Evolutionary conservation across 2,329 filamentous ascomycete species (phyloP).

Genomic region (Didymella segeticola): DNA sequence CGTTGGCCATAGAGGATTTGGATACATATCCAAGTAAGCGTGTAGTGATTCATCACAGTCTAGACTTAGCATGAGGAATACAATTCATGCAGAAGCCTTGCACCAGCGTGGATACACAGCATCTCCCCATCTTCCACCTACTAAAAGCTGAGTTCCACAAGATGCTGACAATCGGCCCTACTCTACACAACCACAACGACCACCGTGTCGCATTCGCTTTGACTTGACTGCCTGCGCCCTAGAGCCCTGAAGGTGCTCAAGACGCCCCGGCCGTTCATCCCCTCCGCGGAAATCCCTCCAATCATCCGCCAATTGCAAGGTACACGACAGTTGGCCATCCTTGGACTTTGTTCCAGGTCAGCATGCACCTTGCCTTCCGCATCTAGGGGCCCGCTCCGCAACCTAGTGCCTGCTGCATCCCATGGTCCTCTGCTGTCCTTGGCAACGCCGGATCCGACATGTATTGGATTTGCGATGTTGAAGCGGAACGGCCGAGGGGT

Average conservation of each 20-base stretch:
- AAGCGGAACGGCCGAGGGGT: neutral
- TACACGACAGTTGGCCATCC: neutral
- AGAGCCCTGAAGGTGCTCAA: neutral
- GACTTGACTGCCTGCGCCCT: neutral
- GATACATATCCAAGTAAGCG: neutral
- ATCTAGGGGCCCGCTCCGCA: neutral
- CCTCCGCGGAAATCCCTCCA: conserved; percentile 2
- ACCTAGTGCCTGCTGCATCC: neutral
- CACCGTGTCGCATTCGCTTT: neutral
- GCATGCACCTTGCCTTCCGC: neutral
- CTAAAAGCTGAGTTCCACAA: conserved; percentile 2
- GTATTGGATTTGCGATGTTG: neutral
- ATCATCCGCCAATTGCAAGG: neutral
- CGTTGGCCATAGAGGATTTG: neutral
- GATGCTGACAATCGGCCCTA: conserved; percentile 6
- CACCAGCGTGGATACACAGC: conserved; percentile 6
- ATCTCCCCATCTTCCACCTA: neutral
- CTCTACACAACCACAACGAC: neutral
- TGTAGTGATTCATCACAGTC: conserved; percentile 14
- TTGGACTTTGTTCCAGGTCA: neutral
- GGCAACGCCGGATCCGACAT: conserved; percentile 1
- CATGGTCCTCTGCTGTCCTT: conserved; percentile 2
- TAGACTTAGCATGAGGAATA: neutral
- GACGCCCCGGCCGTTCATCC: neutral
- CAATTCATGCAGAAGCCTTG: conserved; percentile 4